Percentiles rank a stretch among this genome's conserved stretches.
Conservation (phyloP, 2,329 filamentous ascomycete species). For the Aureobasidium uvarum region DNA sequence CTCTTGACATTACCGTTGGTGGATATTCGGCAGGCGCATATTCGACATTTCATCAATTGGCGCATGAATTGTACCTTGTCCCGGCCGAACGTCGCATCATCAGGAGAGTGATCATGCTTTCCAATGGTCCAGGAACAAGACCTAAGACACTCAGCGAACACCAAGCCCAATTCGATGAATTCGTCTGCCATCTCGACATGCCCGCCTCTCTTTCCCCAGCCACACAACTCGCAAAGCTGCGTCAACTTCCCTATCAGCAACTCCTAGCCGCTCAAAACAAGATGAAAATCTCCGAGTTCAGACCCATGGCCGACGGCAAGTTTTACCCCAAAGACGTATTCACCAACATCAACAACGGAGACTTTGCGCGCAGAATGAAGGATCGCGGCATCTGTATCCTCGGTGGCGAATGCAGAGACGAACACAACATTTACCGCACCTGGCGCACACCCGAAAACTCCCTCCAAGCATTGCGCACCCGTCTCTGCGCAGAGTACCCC, state of each 20-base stretch:
- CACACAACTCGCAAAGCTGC: constrained; percentile 50
- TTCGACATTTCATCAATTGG: constrained; percentile 57
- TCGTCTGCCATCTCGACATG: constrained; percentile 48
- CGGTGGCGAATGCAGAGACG: constrained; percentile 56
- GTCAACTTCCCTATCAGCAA: constrained; percentile 40
- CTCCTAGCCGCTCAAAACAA: constrained; percentile 46
- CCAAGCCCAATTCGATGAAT: constrained; percentile 54
- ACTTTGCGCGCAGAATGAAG: constrained; percentile 48
- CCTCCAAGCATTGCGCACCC: constrained; percentile 44
- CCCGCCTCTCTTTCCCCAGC: constrained; percentile 39
- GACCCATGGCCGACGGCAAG: constrained; percentile 50
- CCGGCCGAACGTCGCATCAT: constrained; percentile 49
- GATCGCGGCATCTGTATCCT: constrained; percentile 50
- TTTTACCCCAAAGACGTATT: constrained; percentile 51
- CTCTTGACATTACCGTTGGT: constrained; percentile 51
- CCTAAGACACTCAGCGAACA: constrained; percentile 50
- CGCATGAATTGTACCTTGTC: constrained; percentile 52
- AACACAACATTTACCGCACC: constrained; percentile 52
- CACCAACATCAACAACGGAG: constrained; percentile 49
- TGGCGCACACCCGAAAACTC: constrained; percentile 51
- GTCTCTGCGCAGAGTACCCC: constrained; percentile 56
- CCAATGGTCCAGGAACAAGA: constrained; percentile 55
- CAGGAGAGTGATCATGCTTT: constrained; percentile 54
- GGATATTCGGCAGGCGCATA: constrained; percentile 59
- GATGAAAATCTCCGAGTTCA: constrained; percentile 54